A percentile compares a stretch with the other conserved stretches of the same genome.
These are phyloP conservation scores for Paramecium pentaurelia DNA, from an alignment of 73 alveolate genomes.

Conservation along the genomic window DNA sequence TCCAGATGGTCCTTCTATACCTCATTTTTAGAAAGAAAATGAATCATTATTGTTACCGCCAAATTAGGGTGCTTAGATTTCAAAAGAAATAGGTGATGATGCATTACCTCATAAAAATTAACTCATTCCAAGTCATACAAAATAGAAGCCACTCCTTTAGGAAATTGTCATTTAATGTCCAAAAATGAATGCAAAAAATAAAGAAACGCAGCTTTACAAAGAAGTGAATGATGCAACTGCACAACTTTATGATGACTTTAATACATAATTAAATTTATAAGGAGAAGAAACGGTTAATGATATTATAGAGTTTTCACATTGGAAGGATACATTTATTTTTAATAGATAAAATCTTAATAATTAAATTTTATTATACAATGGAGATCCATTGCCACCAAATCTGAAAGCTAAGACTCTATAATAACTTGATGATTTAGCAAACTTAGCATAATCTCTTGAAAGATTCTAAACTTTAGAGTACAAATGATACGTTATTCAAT, in stretches of 20 bases:
- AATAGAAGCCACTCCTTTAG: neutral
- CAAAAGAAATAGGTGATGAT: neutral
- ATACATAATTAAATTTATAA: neutral
- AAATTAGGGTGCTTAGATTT: neutral
- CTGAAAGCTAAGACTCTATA: neutral
- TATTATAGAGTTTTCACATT: neutral
- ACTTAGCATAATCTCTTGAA: neutral
- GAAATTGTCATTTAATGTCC: neutral
- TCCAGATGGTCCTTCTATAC: slow-evolving; percentile 70
- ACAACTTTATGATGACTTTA: neutral
- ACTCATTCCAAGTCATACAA: neutral
- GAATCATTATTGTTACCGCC: neutral
- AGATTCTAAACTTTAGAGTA: neutral
- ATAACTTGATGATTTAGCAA: neutral
- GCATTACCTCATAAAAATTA: slow-evolving; percentile 5
- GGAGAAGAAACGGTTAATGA: neutral
- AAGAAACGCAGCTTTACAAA: neutral
- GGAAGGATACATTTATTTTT: neutral
- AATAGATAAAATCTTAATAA: neutral
- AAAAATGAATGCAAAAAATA: neutral
- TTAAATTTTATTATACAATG: neutral
- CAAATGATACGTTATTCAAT: neutral
- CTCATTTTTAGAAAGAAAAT: neutral
- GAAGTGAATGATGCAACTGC: neutral
- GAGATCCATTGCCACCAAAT: neutral